phyloP scores from a whole-genome alignment of 495 filamentous ascomycete genomes.

The Apodospora peruviana region DNA sequence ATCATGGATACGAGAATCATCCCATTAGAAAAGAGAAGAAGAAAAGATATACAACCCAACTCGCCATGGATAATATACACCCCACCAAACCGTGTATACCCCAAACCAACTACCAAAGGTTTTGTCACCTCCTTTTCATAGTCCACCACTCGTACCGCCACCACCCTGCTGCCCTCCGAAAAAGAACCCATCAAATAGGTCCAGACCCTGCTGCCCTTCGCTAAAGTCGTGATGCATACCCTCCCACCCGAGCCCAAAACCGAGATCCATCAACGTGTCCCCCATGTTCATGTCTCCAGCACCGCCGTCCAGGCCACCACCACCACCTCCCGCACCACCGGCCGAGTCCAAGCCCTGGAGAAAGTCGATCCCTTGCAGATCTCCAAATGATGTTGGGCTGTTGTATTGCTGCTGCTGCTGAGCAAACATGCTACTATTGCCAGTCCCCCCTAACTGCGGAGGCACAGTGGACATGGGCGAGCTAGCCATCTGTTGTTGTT shows the following conservation, averaged over 20 bases:
- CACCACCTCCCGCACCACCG: not conserved
- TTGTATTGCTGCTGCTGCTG: slow-evolving; percentile 15
- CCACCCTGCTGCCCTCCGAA: slow-evolving; percentile 50
- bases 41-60: no score
- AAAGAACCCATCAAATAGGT: slow-evolving; percentile 89
- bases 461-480: slow-evolving; percentile 18
- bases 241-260: slow-evolving; percentile 65
- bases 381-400: slow-evolving; percentile 9
- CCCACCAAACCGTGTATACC: no score
- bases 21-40: no score
- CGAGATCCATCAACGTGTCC: slow-evolving; percentile 56
- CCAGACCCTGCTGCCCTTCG: slow-evolving; percentile 64
- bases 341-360: slow-evolving; percentile 25
- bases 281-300: slow-evolving; percentile 21
- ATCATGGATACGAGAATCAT: no score
- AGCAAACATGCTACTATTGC: not conserved
- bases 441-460: slow-evolving; percentile 11
- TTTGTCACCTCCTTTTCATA: no score
- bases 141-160: slow-evolving; percentile 2
- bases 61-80: no score
- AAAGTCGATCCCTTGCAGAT: slow-evolving; percentile 43
- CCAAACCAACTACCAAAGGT: no score
- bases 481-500: slow-evolving; percentile 21
- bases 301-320: slow-evolving; percentile 13
- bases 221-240: slow-evolving; percentile 75